These are phyloP conservation scores for Penicillium verrucosum DNA, from an alignment of 2,329 filamentous ascomycete genomes.

Conservation along the genomic window DNA sequence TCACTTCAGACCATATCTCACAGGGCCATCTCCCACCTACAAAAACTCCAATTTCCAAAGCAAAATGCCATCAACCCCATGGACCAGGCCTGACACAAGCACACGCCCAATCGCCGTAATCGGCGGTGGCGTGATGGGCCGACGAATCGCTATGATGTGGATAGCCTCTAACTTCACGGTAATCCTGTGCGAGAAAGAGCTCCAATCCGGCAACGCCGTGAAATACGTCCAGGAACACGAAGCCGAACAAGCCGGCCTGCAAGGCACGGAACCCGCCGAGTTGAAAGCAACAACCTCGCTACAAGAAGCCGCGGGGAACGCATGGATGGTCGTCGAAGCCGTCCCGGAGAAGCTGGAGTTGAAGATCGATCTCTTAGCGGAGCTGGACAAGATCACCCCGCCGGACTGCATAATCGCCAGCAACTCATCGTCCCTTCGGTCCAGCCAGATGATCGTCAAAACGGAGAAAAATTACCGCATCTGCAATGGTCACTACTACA, in stretches of 20 bases:
- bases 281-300: conserved; percentile 9
- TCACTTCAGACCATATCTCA: background rate
- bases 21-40: background rate
- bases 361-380: conserved; percentile 15
- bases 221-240: conserved; percentile 15
- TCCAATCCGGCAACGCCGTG: conserved; percentile 8
- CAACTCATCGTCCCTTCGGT: conserved; percentile 19
- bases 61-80: conserved; percentile 16
- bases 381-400: conserved; percentile 12
- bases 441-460: conserved; percentile 19
- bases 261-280: conserved; percentile 11
- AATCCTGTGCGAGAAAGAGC: conserved; percentile 17
- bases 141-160: conserved; percentile 25
- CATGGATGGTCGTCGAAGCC: conserved; percentile 21
- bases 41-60: background rate
- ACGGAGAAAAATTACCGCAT: conserved; percentile 22
- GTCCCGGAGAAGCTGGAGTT: conserved; percentile 18
- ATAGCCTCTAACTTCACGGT: conserved; percentile 14
- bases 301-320: conserved; percentile 10
- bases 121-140: conserved; percentile 22
- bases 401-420: conserved; percentile 17
- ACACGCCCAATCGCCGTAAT: conserved; percentile 22
- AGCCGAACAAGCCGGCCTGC: conserved; percentile 14
- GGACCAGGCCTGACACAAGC: conserved; percentile 19
- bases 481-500: conserved; percentile 22